phyloP scores from a whole-genome alignment of 148 eudicot species.

The Rhododendron ferrugineum region DNA sequence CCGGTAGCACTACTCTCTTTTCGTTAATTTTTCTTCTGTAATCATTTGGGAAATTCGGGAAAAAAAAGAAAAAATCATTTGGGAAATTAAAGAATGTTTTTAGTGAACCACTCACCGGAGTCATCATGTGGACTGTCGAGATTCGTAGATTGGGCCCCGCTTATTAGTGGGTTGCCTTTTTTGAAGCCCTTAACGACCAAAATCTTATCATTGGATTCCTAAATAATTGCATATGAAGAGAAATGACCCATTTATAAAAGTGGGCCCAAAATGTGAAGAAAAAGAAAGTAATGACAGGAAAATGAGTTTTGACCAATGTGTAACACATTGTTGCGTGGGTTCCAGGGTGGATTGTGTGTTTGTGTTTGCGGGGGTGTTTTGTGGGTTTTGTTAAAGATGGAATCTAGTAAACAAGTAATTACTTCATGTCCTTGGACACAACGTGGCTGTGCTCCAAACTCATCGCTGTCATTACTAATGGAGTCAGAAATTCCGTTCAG shows the following conservation, averaged over 20 bases:
- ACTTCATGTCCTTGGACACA: too few species aligned
- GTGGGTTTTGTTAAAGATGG: too few species aligned
- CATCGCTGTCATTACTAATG: too few species aligned
- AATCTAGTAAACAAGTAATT: too few species aligned
- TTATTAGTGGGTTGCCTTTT: neutral
- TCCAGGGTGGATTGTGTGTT: too few species aligned
- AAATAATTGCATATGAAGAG: neutral
- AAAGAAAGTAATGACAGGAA: neutral
- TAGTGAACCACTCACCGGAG: neutral
- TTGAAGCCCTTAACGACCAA: neutral
- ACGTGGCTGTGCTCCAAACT: too few species aligned
- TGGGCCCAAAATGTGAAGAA: neutral
- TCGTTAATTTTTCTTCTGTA: neutral
- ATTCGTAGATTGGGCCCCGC: neutral
- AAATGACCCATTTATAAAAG: neutral
- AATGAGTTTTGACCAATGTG: neutral
- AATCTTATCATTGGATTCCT: neutral
- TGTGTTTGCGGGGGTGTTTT: too few species aligned
- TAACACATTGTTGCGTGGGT: too few species aligned
- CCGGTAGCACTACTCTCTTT: too few species aligned
- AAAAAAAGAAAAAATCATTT: too few species aligned
- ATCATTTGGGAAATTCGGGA: neutral
- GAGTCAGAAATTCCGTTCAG: too few species aligned
- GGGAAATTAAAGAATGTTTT: neutral
- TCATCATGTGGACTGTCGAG: neutral